phyloP scores from a whole-genome alignment of 1,284 basidiomycete genomes.

The Malassezia yamatoensis region DNA sequence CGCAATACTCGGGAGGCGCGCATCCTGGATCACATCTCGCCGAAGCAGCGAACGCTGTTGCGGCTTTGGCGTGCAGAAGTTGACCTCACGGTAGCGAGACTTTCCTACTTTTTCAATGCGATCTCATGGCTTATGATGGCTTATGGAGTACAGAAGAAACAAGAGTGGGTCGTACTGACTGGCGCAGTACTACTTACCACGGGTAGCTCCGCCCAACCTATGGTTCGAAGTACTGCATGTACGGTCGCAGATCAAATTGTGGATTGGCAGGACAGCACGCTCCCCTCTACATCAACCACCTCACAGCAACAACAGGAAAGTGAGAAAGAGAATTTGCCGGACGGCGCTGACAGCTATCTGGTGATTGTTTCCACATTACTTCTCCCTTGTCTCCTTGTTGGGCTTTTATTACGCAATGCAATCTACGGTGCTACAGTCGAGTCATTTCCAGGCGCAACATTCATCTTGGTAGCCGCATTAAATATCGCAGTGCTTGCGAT shows the following conservation, averaged over 20 bases:
- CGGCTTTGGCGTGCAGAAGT: conserved; percentile 17
- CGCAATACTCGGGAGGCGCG: neutral
- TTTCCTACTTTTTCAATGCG: neutral
- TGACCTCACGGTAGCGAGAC: conserved; percentile 6
- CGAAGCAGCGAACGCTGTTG: conserved; percentile 1
- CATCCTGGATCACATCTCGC: conserved; percentile 1
- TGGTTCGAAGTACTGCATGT: conserved; percentile 16
- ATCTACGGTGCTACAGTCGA: conserved; percentile 11
- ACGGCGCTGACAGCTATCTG: conserved; percentile 15
- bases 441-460: conserved; percentile 9
- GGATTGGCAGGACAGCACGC: neutral
- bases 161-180: neutral
- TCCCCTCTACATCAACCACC: neutral
- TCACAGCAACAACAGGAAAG: neutral
- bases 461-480: conserved; percentile 9
- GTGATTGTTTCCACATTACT: conserved; percentile 15
- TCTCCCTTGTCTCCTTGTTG: conserved; percentile 9
- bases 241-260: conserved; percentile 11
- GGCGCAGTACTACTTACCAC: conserved; percentile 6
- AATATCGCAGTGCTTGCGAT: neutral
- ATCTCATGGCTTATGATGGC: conserved; percentile 9
- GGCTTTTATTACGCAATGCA: conserved; percentile 8
- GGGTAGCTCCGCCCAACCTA: conserved; percentile 6
- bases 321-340: neutral
- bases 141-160: neutral